Percentiles rank a stretch among this genome's conserved stretches.
Evolutionary conservation across 2,329 filamentous ascomycete species (phyloP).

Genomic region (Curvularia sp.): DNA sequence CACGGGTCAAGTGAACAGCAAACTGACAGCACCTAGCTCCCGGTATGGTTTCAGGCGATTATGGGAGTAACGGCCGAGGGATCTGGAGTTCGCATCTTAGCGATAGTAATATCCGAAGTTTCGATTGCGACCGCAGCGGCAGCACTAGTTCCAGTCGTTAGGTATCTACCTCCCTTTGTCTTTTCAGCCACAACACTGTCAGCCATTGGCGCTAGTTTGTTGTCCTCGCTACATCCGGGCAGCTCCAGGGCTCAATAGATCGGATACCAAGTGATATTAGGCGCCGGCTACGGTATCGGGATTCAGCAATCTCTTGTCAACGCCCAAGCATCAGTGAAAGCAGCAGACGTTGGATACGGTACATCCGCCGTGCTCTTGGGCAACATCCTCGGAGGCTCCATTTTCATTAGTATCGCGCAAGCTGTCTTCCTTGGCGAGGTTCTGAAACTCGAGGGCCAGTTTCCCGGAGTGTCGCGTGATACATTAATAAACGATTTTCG

Average conservation of each 20-base stretch:
- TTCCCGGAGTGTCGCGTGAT: not conserved
- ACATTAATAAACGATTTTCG: not conserved
- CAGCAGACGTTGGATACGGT: not conserved
- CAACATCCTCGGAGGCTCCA: not conserved
- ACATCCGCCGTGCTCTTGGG: not conserved
- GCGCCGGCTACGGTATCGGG: not conserved
- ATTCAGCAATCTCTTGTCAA: not conserved
- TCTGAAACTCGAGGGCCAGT: not conserved
- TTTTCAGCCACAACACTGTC: not conserved
- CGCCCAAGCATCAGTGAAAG: not conserved
- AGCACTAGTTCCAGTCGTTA: not conserved
- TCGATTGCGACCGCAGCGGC: not conserved
- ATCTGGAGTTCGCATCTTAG: not conserved
- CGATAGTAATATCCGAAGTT: not conserved
- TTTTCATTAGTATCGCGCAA: not conserved
- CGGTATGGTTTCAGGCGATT: constrained; percentile 1
- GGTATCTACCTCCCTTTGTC: not conserved
- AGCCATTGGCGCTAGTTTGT: not conserved
- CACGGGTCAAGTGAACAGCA: not conserved
- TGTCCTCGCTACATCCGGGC: not conserved
- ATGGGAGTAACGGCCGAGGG: constrained; percentile 1
- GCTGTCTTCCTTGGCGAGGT: not conserved
- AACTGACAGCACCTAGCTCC: not conserved
- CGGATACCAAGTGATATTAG: constrained; percentile 3
- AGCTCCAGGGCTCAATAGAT: not conserved